Conservation (phyloP, 192 early-diverging fungal genomes). For the Umbelopsis ramanniana region DNA sequence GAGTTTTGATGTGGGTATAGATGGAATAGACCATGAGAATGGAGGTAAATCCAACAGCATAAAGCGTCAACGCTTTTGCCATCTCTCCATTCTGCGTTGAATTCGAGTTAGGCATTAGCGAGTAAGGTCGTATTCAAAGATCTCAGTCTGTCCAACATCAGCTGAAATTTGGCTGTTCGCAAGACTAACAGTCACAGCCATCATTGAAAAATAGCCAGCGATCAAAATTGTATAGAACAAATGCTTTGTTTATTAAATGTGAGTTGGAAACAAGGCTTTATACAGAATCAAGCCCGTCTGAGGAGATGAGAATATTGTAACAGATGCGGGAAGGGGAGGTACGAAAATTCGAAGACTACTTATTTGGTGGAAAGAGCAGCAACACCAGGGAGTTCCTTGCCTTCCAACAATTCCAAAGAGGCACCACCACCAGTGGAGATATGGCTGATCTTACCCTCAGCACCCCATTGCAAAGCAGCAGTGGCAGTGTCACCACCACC, state of each 20-base stretch:
- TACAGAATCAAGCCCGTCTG: background rate
- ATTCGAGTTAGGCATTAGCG: background rate
- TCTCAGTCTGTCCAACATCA: background rate
- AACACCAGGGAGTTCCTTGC: constrained; percentile 86
- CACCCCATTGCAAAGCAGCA: constrained; percentile 86
- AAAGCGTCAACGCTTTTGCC: constrained; percentile 5
- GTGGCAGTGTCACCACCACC: constrained; percentile 99
- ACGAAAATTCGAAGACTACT: background rate
- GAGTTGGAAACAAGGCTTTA: background rate
- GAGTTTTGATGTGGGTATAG: constrained; percentile 34
- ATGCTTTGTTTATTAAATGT: constrained; percentile 3
- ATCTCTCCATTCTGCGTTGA: background rate
- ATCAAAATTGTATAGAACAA: background rate
- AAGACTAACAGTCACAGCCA: no score
- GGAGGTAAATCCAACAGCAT: constrained; percentile 22
- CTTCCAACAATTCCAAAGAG: constrained; percentile 93
- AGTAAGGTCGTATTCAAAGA: background rate
- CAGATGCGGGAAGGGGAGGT: background rate
- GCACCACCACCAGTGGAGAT: constrained; percentile 98
- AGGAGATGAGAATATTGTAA: background rate
- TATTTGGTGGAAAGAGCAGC: constrained; percentile 68
- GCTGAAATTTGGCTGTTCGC: no score
- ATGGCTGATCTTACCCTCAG: constrained; percentile 88
- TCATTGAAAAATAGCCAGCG: background rate
- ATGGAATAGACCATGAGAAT: constrained; percentile 40